Percentiles rank a stretch among this genome's conserved stretches.
Evolutionary conservation across 352 stramenopile species (phyloP).

Genomic region (Phytophthora boehmeriae): DNA sequence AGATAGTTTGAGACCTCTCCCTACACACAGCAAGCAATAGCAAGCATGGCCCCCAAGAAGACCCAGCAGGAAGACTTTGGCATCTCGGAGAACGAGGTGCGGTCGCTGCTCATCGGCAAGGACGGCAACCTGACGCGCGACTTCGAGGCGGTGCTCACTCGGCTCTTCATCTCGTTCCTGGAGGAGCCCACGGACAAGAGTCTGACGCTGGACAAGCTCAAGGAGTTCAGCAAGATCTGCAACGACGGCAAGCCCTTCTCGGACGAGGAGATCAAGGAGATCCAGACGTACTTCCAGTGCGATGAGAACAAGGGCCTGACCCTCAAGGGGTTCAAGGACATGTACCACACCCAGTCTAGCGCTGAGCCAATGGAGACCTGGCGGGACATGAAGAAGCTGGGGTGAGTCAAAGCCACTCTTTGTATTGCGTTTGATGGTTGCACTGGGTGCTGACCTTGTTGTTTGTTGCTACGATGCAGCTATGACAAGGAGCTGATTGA

Average conservation of each 20-base stretch:
- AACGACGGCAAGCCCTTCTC: constrained; percentile 90
- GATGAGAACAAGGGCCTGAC: constrained; percentile 91
- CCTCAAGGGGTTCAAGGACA: constrained; percentile 91
- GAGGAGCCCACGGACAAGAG: constrained; percentile 80
- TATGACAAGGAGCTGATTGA: constrained; percentile 80
- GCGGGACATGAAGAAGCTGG: constrained; percentile 90
- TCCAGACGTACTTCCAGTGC: constrained; percentile 92
- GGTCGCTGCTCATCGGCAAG: constrained; percentile 81
- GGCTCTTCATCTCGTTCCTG: constrained; percentile 87
- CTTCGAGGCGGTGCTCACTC: constrained; percentile 86
- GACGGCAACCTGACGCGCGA: constrained; percentile 84
- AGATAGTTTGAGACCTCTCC: neutral
- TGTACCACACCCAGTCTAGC: constrained; percentile 92
- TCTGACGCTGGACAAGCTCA: constrained; percentile 85
- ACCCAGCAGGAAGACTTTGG: constrained; percentile 54
- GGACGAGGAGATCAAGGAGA: constrained; percentile 90
- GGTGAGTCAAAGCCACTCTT: constrained; percentile 52
- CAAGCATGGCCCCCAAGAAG: constrained; percentile 62
- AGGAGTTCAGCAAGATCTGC: constrained; percentile 90
- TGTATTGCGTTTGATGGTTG: constrained; percentile 5
- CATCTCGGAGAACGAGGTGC: constrained; percentile 85
- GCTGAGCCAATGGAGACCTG: constrained; percentile 89
- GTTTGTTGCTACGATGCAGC: constrained; percentile 30
- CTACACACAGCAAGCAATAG: constrained; percentile 3
- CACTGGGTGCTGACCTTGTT: constrained; percentile 11